Percentiles rank a stretch among this genome's conserved stretches.
Conservation (phyloP, 139 green algal species). For the Edaphochlamys debaryana region DNA sequence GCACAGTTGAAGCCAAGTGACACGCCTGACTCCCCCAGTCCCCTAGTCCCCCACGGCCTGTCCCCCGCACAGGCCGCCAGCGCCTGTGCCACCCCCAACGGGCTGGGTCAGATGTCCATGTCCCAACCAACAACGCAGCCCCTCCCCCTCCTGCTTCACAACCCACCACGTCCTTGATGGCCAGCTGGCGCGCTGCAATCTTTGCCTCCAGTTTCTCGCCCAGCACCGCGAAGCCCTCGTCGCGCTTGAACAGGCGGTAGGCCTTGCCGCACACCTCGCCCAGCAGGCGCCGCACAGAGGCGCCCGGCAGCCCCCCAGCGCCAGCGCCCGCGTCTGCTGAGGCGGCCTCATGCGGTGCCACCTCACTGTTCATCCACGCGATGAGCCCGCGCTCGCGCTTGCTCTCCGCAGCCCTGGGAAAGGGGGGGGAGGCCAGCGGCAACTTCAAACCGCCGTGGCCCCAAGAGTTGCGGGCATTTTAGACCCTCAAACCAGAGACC, state of each 20-base stretch:
- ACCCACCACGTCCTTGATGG: constrained; percentile 13
- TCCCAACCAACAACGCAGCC: too few relatives aligned
- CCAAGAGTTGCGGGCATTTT: too few relatives aligned
- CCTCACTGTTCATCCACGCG: constrained; percentile 36
- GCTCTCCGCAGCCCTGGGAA: neutral
- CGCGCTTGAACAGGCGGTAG: constrained; percentile 13
- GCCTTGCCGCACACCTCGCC: constrained; percentile 35
- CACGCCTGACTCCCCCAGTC: neutral
- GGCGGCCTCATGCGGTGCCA: neutral
- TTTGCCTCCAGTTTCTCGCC: constrained; percentile 17
- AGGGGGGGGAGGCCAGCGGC: too few relatives aligned
- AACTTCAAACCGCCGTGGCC: too few relatives aligned
- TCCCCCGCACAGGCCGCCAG: too few relatives aligned
- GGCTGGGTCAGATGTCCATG: too few relatives aligned
- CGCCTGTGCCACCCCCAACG: too few relatives aligned
- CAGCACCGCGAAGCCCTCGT: constrained; percentile 8
- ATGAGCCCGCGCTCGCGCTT: constrained; percentile 34
- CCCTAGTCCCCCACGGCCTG: too few relatives aligned
- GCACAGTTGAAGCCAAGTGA: too few relatives aligned
- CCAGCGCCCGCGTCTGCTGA: neutral
- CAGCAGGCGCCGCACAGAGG: neutral
- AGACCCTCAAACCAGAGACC: too few relatives aligned
- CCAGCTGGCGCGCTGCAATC: constrained; percentile 23
- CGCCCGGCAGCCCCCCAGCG: neutral
- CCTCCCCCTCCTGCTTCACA: too few relatives aligned